These are phyloP conservation scores for Aspergillus ruber DNA, from an alignment of 2,329 filamentous ascomycete species.

Conservation along the genomic window DNA sequence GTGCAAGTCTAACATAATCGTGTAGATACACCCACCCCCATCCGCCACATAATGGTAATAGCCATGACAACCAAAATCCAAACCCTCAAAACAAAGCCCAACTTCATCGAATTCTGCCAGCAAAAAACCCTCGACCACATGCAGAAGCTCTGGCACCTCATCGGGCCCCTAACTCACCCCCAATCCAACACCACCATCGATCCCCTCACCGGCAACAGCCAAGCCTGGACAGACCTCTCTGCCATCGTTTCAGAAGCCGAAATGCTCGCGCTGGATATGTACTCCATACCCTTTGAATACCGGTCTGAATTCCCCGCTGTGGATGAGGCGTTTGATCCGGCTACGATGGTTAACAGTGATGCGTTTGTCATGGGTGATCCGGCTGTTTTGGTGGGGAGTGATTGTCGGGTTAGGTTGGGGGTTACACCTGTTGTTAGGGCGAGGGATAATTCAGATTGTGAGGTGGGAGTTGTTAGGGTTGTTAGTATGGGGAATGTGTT, in stretches of 20 bases:
- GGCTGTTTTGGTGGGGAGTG: conserved; percentile 6
- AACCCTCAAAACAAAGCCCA: conserved; percentile 11
- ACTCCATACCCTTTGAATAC: conserved; percentile 20
- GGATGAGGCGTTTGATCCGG: conserved; percentile 17
- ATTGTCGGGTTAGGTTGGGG: conserved; percentile 12
- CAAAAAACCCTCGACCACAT: conserved; percentile 13
- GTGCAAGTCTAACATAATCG: background rate
- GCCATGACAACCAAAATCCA: conserved; percentile 16
- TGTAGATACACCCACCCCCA: conserved; percentile 11
- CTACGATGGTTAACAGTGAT: conserved; percentile 20
- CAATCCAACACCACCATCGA: conserved; percentile 2
- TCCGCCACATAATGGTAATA: conserved; percentile 15
- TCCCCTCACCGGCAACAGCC: background rate
- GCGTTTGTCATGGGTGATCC: conserved; percentile 10
- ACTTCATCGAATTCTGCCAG: conserved; percentile 19
- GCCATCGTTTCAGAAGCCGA: conserved; percentile 23
- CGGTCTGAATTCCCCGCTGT: conserved; percentile 18
- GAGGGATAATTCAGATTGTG: conserved; percentile 11
- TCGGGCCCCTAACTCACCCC: conserved; percentile 16
- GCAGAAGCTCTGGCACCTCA: conserved; percentile 13
- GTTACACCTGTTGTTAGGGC: conserved; percentile 18
- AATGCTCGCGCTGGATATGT: conserved; percentile 20
- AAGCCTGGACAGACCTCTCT: conserved; percentile 15
- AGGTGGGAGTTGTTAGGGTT: conserved; percentile 4
- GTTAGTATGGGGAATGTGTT: conserved; percentile 15